Evolutionary conservation across 345 rosid genomes (phyloP).

Genomic region (Arabidopsis suecica): DNA sequence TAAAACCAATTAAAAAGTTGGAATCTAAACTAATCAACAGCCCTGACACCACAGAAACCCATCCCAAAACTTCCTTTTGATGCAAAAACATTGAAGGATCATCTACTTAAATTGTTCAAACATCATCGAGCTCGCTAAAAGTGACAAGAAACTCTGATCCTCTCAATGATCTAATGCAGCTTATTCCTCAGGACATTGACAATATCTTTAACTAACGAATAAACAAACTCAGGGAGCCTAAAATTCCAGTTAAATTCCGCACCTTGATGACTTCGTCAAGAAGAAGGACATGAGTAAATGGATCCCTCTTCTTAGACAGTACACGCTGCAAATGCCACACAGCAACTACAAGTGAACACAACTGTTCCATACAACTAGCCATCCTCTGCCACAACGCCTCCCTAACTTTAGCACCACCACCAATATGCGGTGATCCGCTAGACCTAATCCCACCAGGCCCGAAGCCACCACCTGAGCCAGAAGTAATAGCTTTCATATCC

Average conservation of each 20-base stretch:
- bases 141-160: slow-evolving; percentile 1
- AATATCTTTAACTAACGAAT: neutral
- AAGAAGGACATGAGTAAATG: slow-evolving; percentile 89
- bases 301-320: slow-evolving; percentile 94
- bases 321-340: slow-evolving; percentile 99
- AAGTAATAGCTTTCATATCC: slow-evolving; percentile 93
- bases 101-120: slow-evolving; percentile 3
- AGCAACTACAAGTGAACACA: slow-evolving; percentile 77
- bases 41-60: slow-evolving; percentile 26
- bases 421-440: slow-evolving; percentile 91
- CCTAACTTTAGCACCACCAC: slow-evolving; percentile 84
- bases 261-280: slow-evolving; percentile 97
- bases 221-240: neutral
- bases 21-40: neutral
- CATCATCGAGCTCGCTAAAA: neutral
- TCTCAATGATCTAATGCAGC: slow-evolving; percentile 28
- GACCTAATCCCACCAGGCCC: slow-evolving; percentile 98
- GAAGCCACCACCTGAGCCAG: slow-evolving; percentile 56
- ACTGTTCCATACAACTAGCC: slow-evolving; percentile 82
- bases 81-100: slow-evolving; percentile 13
- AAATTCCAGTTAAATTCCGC: neutral
- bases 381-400: slow-evolving; percentile 96
- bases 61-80: neutral
- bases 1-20: neutral
- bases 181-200: neutral